Evolutionary conservation across 192 early-diverging fungal genomes (phyloP).

Genomic region (Linnemannia exigua): DNA sequence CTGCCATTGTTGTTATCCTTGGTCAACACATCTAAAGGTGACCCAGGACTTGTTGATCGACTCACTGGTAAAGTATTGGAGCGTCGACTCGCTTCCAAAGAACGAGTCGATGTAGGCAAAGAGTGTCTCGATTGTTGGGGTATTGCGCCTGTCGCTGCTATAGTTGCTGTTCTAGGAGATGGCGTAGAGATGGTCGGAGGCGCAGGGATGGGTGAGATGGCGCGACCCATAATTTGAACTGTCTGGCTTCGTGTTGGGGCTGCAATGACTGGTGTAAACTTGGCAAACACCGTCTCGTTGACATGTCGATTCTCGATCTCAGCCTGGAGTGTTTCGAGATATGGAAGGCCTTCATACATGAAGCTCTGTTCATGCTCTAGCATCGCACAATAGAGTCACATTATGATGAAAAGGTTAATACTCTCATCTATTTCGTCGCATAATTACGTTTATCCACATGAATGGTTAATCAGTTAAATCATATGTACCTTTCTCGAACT

Average conservation of each 20-base stretch:
- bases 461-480: background rate
- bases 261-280: constrained; percentile 43
- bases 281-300: constrained; percentile 68
- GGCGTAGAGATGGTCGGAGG: background rate
- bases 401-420: background rate
- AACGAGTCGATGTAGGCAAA: background rate
- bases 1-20: background rate
- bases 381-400: too few species aligned
- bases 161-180: background rate
- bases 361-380: constrained; percentile 34
- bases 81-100: constrained; percentile 6
- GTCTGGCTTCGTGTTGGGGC: constrained; percentile 55
- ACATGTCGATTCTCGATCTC: constrained; percentile 69
- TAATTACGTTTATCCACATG: background rate
- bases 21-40: background rate
- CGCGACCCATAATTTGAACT: constrained; percentile 46
- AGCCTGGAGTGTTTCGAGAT: constrained; percentile 42
- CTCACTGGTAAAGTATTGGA: background rate
- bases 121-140: background rate
- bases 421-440: background rate
- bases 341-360: constrained; percentile 31
- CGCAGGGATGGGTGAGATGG: constrained; percentile 22
- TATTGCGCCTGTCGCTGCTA: background rate
- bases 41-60: background rate
- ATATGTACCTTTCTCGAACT: constrained; percentile 67